Evolutionary conservation across 176 grass and related monocot genomes (phyloP).

Genomic region (Zoysia japonica): DNA sequence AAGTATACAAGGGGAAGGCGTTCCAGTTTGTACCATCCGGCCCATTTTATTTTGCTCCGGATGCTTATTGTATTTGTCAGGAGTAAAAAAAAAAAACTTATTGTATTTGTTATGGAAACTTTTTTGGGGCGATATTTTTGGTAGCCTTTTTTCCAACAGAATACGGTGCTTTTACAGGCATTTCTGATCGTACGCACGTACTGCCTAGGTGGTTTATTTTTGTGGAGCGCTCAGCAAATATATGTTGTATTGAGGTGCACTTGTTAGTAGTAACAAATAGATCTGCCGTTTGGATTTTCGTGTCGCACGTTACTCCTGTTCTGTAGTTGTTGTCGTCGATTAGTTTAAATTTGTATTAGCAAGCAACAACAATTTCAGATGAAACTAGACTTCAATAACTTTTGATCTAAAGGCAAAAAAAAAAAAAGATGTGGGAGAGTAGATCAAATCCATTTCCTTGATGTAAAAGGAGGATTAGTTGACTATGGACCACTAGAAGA

Average conservation of each 20-base stretch:
- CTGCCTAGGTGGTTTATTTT: neutral
- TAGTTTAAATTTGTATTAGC: too few species aligned
- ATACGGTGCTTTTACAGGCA: neutral
- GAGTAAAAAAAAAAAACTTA: neutral
- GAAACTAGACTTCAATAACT: too few species aligned
- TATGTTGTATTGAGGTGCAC: neutral
- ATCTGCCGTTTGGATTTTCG: neutral
- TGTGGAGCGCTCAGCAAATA: neutral
- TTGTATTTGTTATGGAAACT: constrained; percentile 30
- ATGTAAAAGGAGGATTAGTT: too few species aligned
- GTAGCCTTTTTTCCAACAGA: constrained; percentile 22
- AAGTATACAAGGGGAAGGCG: constrained; percentile 14
- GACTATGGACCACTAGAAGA: too few species aligned
- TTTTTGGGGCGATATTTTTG: constrained; percentile 17
- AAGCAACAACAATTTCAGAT: too few species aligned
- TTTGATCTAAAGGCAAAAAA: too few species aligned
- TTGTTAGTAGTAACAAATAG: neutral
- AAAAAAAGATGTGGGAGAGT: too few species aligned
- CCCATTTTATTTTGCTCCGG: constrained; percentile 19
- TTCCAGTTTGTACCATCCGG: constrained; percentile 6
- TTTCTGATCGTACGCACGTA: neutral
- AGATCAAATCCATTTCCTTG: too few species aligned
- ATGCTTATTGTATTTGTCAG: constrained; percentile 26
- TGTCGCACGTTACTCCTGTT: neutral
- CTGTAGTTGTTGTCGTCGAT: too few species aligned